A percentile compares a stretch with the other conserved stretches of the same genome.
Evolutionary conservation across 495 filamentous ascomycete species (phyloP).

Genomic region (Chaetomium tenue): DNA sequence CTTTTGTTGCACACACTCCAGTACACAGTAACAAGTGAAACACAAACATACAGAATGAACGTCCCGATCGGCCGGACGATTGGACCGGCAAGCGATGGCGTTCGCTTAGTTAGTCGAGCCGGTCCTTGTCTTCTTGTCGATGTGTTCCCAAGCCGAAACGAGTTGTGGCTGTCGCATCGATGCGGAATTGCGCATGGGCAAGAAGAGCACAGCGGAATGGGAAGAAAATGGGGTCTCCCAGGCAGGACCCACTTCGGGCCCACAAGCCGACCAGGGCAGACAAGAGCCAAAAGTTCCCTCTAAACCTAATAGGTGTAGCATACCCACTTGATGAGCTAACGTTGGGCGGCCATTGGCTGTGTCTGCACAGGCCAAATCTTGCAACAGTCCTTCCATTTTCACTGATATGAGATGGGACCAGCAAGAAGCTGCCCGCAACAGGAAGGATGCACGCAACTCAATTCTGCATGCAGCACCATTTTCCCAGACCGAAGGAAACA

Average conservation of each 20-base stretch:
- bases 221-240: background rate
- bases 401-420: background rate
- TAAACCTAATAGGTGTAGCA: slow-evolving; percentile 6
- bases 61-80: slow-evolving; percentile 17
- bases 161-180: background rate
- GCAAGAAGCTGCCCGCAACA: background rate
- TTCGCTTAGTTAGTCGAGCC: background rate
- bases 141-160: background rate
- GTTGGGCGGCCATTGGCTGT: slow-evolving; percentile 1
- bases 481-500: no score
- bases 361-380: slow-evolving; percentile 10
- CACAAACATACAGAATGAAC: background rate
- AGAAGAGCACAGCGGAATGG: background rate
- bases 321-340: background rate
- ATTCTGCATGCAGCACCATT: background rate
- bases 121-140: background rate
- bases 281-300: slow-evolving; percentile 5
- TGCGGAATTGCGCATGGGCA: background rate
- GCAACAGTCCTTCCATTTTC: slow-evolving; percentile 20
- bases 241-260: background rate
- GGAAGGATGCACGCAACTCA: background rate
- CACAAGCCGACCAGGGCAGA: background rate
- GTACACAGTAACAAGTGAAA: background rate
- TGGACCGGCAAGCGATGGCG: slow-evolving; percentile 14
- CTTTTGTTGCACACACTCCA: no score